Evolutionary conservation across 441 rosid species (phyloP).

Genomic region (Pelargonium australe): DNA sequence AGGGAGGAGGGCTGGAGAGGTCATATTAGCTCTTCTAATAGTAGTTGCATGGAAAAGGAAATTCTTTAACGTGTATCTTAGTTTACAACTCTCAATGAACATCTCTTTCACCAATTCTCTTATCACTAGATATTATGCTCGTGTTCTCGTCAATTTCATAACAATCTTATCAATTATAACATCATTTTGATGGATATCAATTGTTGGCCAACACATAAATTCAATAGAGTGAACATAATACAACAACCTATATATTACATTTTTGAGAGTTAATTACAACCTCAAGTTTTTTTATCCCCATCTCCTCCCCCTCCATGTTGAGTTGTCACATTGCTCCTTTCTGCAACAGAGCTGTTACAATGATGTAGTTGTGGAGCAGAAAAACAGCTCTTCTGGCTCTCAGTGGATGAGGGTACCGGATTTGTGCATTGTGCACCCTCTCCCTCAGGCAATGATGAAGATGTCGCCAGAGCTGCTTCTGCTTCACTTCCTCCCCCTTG

Average conservation of each 20-base stretch:
- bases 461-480: constrained; percentile 30
- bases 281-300: neutral
- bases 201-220: no score
- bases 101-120: no score
- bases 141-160: no score
- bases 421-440: constrained; percentile 25
- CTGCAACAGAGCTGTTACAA: constrained; percentile 27
- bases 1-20: no score
- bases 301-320: constrained; percentile 11
- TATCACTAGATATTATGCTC: no score
- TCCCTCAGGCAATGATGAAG: constrained; percentile 24
- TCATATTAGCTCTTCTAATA: no score
- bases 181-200: no score
- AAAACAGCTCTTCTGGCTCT: constrained; percentile 26
- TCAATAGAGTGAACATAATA: no score
- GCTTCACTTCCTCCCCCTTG: constrained; percentile 43
- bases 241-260: neutral
- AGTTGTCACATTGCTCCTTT: constrained; percentile 21
- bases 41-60: no score
- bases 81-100: no score
- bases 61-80: no score
- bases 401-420: constrained; percentile 25
- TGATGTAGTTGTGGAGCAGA: constrained; percentile 31
- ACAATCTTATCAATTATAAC: no score
- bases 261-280: neutral